Percentiles rank a stretch among this genome's conserved stretches.
Evolutionary conservation across 2,329 filamentous ascomycete species (phyloP).

Genomic region (Aspergillus pseudotamarii): DNA sequence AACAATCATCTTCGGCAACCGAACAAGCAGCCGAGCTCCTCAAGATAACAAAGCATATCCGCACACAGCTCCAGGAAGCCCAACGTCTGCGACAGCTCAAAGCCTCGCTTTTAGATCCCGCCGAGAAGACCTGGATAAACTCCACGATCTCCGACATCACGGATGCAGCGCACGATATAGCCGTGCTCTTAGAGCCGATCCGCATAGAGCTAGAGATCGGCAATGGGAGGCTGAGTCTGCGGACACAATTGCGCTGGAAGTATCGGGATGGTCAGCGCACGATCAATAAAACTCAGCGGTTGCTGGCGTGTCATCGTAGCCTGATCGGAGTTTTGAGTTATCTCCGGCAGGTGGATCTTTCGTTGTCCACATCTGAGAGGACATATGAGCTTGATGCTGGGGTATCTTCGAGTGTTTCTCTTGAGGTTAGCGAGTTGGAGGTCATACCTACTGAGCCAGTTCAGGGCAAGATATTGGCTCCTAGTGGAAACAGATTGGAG

Average conservation of each 20-base stretch:
- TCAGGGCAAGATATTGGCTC: not conserved
- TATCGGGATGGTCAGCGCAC: conserved; percentile 19
- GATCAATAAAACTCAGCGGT: conserved; percentile 15
- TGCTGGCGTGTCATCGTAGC: conserved; percentile 23
- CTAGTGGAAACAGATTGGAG: not conserved
- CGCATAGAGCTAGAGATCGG: conserved; percentile 23
- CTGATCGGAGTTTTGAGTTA: conserved; percentile 23
- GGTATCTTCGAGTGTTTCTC: not conserved
- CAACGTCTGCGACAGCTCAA: conserved; percentile 19
- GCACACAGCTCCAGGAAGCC: conserved; percentile 21
- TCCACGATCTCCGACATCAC: conserved; percentile 34
- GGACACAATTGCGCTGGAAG: conserved; percentile 25
- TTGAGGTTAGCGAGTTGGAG: not conserved
- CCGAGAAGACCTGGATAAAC: conserved; percentile 28
- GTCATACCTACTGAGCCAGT: not conserved
- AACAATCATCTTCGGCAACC: conserved; percentile 24
- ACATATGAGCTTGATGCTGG: conserved; percentile 13
- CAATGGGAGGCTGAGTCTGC: conserved; percentile 17
- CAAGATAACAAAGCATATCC: conserved; percentile 18
- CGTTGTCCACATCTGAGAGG: not conserved
- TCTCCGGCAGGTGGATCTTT: conserved; percentile 11
- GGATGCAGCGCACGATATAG: conserved; percentile 36
- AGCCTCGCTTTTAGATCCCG: conserved; percentile 4
- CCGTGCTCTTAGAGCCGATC: conserved; percentile 22
- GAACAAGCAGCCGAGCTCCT: conserved; percentile 36